Percentiles rank a stretch among this genome's conserved stretches.
phyloP scores from a whole-genome alignment of 2,329 filamentous ascomycete genomes.

The Fusarium duplospermum region DNA sequence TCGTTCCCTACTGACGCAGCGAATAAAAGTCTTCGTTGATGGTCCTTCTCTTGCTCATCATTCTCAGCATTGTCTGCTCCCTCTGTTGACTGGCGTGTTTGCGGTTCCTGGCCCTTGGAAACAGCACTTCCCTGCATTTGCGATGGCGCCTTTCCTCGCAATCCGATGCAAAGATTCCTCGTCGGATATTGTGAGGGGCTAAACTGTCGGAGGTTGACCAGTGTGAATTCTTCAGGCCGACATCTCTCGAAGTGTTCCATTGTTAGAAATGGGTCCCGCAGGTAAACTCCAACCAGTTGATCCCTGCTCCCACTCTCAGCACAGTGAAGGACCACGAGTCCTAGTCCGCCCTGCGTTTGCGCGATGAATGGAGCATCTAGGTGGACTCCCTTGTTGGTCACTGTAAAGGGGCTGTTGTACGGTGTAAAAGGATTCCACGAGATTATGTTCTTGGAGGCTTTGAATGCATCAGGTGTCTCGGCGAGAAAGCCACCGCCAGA shows the following conservation, averaged over 20 bases:
- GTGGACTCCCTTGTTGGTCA: slow-evolving; percentile 8
- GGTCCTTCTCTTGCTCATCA: neutral
- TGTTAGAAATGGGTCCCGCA: slow-evolving; percentile 7
- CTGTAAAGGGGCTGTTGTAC: slow-evolving; percentile 3
- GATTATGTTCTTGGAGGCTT: slow-evolving; percentile 2
- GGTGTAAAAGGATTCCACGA: neutral
- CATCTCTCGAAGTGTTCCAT: slow-evolving; percentile 30
- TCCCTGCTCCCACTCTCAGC: neutral
- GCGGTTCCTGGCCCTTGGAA: neutral
- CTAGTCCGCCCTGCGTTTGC: neutral
- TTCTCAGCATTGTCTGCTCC: neutral
- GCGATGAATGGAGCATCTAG: slow-evolving; percentile 13
- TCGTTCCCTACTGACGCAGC: neutral
- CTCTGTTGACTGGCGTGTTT: neutral
- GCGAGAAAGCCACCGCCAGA: slow-evolving; percentile 11
- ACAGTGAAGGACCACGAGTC: slow-evolving; percentile 14
- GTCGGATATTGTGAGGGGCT: neutral
- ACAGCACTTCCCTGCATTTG: neutral
- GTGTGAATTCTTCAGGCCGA: neutral
- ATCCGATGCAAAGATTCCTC: neutral
- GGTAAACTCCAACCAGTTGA: neutral
- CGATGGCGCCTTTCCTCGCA: neutral
- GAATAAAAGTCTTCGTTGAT: neutral
- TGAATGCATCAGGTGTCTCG: neutral
- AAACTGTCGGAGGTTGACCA: neutral